A percentile compares a stretch with the other conserved stretches of the same genome.
phyloP scores from a whole-genome alignment of 768 basidiomycete species.

The Suillus clintonianus region DNA sequence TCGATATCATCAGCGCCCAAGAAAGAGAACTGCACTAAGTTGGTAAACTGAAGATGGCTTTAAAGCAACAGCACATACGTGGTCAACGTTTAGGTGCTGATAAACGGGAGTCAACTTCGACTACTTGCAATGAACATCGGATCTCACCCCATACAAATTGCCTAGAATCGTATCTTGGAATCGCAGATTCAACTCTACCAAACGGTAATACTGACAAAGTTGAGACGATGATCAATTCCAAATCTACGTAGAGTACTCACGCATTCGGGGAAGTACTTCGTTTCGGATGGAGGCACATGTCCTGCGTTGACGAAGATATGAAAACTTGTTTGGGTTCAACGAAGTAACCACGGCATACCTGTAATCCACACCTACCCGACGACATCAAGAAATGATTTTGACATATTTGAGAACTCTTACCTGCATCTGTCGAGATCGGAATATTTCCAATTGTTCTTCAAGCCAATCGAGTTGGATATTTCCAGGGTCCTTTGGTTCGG shows the following conservation, averaged over 20 bases:
- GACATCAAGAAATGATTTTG: neutral
- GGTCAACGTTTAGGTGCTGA: constrained; percentile 84
- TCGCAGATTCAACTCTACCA: constrained; percentile 68
- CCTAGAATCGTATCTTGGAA: constrained; percentile 89
- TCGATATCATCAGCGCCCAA: constrained; percentile 55
- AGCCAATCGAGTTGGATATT: constrained; percentile 89
- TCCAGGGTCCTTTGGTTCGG: constrained; percentile 73
- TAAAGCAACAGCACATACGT: constrained; percentile 44
- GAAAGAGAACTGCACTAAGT: constrained; percentile 49
- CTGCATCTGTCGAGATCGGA: constrained; percentile 71
- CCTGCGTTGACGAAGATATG: constrained; percentile 40
- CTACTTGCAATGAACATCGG: constrained; percentile 25
- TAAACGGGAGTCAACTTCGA: constrained; percentile 11
- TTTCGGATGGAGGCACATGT: constrained; percentile 83
- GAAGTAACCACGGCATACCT: constrained; percentile 23
- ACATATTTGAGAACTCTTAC: constrained; percentile 37
- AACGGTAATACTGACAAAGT: constrained; percentile 54
- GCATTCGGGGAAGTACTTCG: constrained; percentile 84
- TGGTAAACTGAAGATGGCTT: neutral
- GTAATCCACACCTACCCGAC: constrained; percentile 47
- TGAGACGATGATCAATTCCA: neutral
- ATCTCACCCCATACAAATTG: constrained; percentile 77
- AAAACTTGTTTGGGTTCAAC: neutral
- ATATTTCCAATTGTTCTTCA: constrained; percentile 74
- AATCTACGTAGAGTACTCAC: constrained; percentile 44